These are phyloP conservation scores for Dendrostoma leiphaemia DNA, from an alignment of 2,329 filamentous ascomycete species.

Conservation along the genomic window DNA sequence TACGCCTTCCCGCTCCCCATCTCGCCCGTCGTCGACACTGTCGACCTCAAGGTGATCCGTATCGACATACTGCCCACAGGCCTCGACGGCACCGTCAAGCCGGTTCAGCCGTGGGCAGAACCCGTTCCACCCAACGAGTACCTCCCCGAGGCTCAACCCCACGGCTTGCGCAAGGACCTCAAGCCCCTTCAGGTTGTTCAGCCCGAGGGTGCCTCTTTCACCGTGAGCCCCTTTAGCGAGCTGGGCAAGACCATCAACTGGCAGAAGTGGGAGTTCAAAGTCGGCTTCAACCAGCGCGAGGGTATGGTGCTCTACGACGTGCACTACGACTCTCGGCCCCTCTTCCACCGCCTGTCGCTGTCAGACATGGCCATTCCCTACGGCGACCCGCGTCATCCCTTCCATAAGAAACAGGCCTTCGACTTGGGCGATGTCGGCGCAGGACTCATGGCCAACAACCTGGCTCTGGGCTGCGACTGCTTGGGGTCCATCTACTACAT, in stretches of 20 bases:
- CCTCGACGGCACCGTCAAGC: slow-evolving; percentile 55
- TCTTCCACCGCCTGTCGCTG: slow-evolving; percentile 59
- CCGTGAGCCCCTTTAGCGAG: slow-evolving; percentile 25
- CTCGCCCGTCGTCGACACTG: slow-evolving; percentile 64
- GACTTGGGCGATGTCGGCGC: slow-evolving; percentile 66
- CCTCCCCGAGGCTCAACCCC: slow-evolving; percentile 57
- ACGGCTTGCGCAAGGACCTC: slow-evolving; percentile 53
- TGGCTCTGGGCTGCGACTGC: slow-evolving; percentile 60
- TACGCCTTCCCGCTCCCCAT: slow-evolving; percentile 68
- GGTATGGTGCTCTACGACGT: slow-evolving; percentile 63
- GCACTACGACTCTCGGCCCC: slow-evolving; percentile 55
- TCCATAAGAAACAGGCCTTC: slow-evolving; percentile 65
- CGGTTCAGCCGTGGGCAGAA: slow-evolving; percentile 52
- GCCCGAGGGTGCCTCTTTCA: slow-evolving; percentile 62
- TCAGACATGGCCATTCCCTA: slow-evolving; percentile 66
- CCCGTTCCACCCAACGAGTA: slow-evolving; percentile 60
- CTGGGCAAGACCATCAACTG: slow-evolving; percentile 28
- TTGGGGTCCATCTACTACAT: slow-evolving; percentile 55
- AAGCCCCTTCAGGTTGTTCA: slow-evolving; percentile 63
- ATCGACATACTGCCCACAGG: slow-evolving; percentile 71
- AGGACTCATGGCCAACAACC: slow-evolving; percentile 63
- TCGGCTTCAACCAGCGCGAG: slow-evolving; percentile 64
- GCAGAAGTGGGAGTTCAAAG: slow-evolving; percentile 57
- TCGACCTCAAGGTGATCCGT: slow-evolving; percentile 62
- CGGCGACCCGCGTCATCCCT: slow-evolving; percentile 59